Conservation (phyloP, 257 asterid species). For the Plantago ovata region DNA sequence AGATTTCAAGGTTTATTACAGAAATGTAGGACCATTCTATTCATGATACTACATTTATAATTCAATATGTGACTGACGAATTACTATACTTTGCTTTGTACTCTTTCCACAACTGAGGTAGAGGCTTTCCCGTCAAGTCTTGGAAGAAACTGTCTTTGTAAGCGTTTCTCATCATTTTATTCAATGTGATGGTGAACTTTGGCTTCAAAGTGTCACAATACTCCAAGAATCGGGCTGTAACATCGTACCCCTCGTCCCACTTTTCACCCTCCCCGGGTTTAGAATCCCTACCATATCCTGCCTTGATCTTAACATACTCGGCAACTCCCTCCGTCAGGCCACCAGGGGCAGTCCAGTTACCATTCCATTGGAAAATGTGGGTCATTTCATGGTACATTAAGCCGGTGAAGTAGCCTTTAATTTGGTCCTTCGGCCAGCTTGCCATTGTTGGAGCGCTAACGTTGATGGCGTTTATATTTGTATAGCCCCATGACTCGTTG, state of each 20-base stretch:
- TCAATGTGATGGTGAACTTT: not conserved
- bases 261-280: not conserved
- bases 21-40: too few species aligned
- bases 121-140: not conserved
- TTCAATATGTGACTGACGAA: too few species aligned
- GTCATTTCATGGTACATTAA: conserved; percentile 41
- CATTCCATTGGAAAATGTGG: conserved; percentile 41
- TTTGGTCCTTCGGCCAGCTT: not conserved
- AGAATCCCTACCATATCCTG: not conserved
- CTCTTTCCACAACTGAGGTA: not conserved
- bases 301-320: too few species aligned
- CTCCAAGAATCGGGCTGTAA: not conserved
- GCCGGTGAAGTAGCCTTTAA: conserved; percentile 4
- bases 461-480: conserved; percentile 17
- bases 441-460: not conserved
- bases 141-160: not conserved
- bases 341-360: conserved; percentile 26
- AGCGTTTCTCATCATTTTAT: not conserved
- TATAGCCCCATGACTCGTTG: conserved; percentile 3
- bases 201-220: not conserved
- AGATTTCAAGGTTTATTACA: too few species aligned
- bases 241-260: not conserved
- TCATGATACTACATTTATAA: too few species aligned
- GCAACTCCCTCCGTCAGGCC: conserved; percentile 11
- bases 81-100: not conserved